Evolutionary conservation across 768 basidiomycete species (phyloP), one percentile per base, ranked within the genome.

Genomic region (Calocybe gangraenosa): DNA sequence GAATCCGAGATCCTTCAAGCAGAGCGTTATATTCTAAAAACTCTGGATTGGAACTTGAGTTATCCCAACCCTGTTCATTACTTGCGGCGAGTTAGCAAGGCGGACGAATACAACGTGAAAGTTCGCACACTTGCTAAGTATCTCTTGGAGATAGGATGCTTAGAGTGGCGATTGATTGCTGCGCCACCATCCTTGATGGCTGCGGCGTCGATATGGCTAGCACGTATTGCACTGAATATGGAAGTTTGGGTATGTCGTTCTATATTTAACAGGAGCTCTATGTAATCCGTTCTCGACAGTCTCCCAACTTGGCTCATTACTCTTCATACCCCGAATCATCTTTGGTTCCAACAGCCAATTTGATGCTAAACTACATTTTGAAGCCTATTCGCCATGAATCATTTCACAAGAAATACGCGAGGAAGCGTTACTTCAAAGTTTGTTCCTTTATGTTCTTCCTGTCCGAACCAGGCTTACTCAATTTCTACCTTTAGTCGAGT

Each of bases 51-150:
- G 82, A 90, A 96, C 63, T 57, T 98, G 54, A 84, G 84, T 55
- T 95, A 87, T 60, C 92, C 95, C 19, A 95, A 92, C 61, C 93
- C 95, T 1, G 88, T 98, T 57, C 88, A 94, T 61, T 97, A 88
- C 70, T 74, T 98, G 40, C 73, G 95, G 31, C 76, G 95, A 10
- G 80, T 92, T 37, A 93, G 91, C 71, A 98, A 98, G 68, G 96
- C 96, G 1, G 96, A 99, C 56, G 87, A 90, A 46, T 97, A 95
- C 63, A 91, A 98, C 57, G 82, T 94, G 47, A 84, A 92, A 59
- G 87, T 87, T 20, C 70, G 95, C 51, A 96, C 95, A 0, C 75
- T 97, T 13, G 93, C 82, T 33, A 98, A 99, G 66, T 99, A 92
- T 66, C 75, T 98, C 30, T 67, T 98, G 55, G 96, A 98, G 71